Evolutionary conservation across 495 filamentous ascomycete species (phyloP).

Genomic region (Tuber calosporum): DNA sequence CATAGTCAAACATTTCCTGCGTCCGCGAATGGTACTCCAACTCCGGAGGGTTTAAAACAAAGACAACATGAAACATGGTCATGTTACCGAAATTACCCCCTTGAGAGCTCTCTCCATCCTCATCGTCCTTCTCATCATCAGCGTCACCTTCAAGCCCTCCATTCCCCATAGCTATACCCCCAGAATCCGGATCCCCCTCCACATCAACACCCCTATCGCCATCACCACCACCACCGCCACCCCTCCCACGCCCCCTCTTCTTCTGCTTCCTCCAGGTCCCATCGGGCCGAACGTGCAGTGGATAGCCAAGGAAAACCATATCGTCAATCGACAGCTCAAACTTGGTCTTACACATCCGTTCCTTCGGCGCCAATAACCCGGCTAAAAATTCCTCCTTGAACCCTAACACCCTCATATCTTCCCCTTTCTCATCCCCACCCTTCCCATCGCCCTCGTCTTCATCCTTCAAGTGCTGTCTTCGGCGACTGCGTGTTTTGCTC

Average conservation of each 20-base stretch:
- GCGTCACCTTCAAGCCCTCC: conserved; percentile 22
- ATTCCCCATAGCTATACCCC: conserved; percentile 4
- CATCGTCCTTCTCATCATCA: conserved; percentile 43
- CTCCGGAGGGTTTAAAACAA: conserved; percentile 72
- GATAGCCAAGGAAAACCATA: conserved; percentile 75
- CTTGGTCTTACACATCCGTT: conserved; percentile 72
- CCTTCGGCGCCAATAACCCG: conserved; percentile 70
- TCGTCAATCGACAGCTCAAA: conserved; percentile 85
- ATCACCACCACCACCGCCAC: conserved; percentile 20
- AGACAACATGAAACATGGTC: conserved; percentile 97
- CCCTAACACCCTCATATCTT: conserved; percentile 62
- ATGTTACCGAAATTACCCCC: conserved; percentile 49
- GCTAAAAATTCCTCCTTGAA: conserved; percentile 71
- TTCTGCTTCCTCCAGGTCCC: conserved; percentile 79
- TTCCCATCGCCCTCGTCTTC: conserved; percentile 53
- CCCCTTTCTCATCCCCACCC: conserved; percentile 50
- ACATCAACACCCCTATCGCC: conserved; percentile 17
- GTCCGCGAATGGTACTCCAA: conserved; percentile 67
- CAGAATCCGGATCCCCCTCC: neutral
- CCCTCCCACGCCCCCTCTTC: conserved; percentile 49
- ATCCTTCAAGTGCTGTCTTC: conserved; percentile 40
- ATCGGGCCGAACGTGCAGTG: conserved; percentile 77
- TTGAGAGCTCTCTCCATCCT: conserved; percentile 42
- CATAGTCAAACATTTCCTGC: conserved; percentile 74
- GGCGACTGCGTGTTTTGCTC: conserved; percentile 16